Evolutionary conservation across 768 basidiomycete species (phyloP).

Genomic region (Phlebiopsis flavidoalba): DNA sequence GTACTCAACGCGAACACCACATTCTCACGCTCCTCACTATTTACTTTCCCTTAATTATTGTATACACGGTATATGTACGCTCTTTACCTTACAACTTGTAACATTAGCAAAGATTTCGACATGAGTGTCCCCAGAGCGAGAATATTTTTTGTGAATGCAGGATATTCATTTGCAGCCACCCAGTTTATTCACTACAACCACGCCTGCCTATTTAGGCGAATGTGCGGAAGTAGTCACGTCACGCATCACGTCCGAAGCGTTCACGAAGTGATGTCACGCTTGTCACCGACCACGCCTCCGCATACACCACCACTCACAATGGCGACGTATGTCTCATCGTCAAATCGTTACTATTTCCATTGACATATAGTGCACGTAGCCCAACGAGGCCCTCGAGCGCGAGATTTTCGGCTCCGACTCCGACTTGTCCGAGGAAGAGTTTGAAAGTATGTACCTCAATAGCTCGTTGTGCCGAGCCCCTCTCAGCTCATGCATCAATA

Average conservation of each 20-base stretch:
- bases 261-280: neutral
- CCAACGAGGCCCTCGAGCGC: constrained; percentile 40
- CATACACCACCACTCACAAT: neutral
- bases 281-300: neutral
- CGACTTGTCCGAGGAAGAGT: constrained; percentile 72
- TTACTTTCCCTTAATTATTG: no score
- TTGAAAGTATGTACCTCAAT: constrained; percentile 33
- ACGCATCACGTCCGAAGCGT: neutral
- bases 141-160: no score
- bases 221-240: neutral
- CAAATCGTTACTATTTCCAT: neutral
- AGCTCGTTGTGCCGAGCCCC: neutral
- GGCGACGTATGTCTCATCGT: neutral
- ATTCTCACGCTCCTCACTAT: no score
- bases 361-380: neutral
- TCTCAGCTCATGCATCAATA: neutral
- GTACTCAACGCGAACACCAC: no score
- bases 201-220: neutral
- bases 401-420: constrained; percentile 84
- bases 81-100: no score
- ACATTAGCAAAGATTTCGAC: no score
- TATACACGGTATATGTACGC: no score
- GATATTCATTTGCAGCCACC: no score
- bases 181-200: neutral
- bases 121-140: no score